phyloP scores from a whole-genome alignment of 1,284 basidiomycete genomes.

The Pseudozyma flocculosa region DNA sequence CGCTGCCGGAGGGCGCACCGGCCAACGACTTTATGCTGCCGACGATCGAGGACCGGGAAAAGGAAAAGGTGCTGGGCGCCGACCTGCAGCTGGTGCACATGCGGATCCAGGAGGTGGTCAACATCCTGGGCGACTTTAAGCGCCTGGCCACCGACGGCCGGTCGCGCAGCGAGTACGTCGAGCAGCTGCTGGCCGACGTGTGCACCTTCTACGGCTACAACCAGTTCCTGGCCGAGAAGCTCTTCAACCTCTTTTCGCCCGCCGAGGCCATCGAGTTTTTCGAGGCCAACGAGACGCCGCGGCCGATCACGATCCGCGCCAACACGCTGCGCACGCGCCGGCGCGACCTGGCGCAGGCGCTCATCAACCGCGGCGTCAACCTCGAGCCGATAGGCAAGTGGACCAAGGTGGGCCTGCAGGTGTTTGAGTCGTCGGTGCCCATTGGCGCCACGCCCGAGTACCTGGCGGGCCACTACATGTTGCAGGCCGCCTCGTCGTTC shows the following conservation, averaged over 20 bases:
- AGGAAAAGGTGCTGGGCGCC: slow-evolving; percentile 64
- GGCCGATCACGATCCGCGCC: slow-evolving; percentile 96
- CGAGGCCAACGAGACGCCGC: slow-evolving; percentile 92
- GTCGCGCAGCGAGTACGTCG: slow-evolving; percentile 78
- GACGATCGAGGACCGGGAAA: slow-evolving; percentile 76
- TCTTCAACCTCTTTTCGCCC: slow-evolving; percentile 90
- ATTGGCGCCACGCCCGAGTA: slow-evolving; percentile 95
- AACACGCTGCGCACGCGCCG: slow-evolving; percentile 93
- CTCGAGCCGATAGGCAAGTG: slow-evolving; percentile 94
- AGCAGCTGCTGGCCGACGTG: slow-evolving; percentile 75
- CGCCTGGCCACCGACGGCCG: slow-evolving; percentile 63
- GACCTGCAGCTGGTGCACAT: slow-evolving; percentile 80
- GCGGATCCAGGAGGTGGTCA: slow-evolving; percentile 83
- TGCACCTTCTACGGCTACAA: slow-evolving; percentile 91
- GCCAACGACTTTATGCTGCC: slow-evolving; percentile 72
- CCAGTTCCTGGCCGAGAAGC: slow-evolving; percentile 87
- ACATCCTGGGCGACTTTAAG: slow-evolving; percentile 64
- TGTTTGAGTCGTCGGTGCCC: slow-evolving; percentile 94
- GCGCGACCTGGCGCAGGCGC: slow-evolving; percentile 87
- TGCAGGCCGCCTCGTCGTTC: slow-evolving; percentile 97
- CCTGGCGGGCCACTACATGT: slow-evolving; percentile 98
- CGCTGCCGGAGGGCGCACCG: slow-evolving; percentile 65
- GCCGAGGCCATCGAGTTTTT: slow-evolving; percentile 93
- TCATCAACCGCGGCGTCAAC: slow-evolving; percentile 93
- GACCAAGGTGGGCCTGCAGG: slow-evolving; percentile 96